phyloP scores from a whole-genome alignment of 129 eudicot species.

The Centella asiatica region DNA sequence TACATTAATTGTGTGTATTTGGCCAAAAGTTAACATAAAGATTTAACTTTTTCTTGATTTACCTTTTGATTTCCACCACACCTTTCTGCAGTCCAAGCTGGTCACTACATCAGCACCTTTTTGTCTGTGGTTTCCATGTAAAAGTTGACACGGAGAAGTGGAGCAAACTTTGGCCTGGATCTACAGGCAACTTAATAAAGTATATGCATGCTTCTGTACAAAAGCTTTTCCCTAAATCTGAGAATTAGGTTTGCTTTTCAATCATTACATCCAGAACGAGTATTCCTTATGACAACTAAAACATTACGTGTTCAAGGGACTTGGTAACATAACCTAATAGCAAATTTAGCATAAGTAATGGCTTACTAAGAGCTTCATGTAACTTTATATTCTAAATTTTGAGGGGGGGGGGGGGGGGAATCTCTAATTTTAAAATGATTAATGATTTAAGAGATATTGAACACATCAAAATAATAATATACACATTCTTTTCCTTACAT shows the following conservation, averaged over 20 bases:
- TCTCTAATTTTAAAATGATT: too few relatives aligned
- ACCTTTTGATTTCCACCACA: neutral
- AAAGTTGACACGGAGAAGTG: constrained; percentile 1
- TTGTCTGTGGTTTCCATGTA: constrained; percentile 16
- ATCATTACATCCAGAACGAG: neutral
- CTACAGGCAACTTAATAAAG: constrained; percentile 5
- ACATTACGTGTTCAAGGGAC: neutral
- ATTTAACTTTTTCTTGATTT: neutral
- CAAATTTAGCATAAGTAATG: neutral
- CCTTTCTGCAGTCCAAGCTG: neutral
- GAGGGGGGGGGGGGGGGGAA: too few relatives aligned
- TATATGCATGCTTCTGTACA: constrained; percentile 8
- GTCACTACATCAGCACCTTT: constrained; percentile 9
- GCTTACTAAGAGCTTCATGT: too few relatives aligned
- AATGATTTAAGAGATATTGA: too few relatives aligned
- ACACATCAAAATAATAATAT: too few relatives aligned
- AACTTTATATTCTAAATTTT: too few relatives aligned
- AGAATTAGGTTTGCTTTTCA: neutral
- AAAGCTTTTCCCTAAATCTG: neutral
- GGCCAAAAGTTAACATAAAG: constrained; percentile 2
- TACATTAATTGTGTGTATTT: constrained; percentile 8
- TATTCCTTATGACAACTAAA: neutral
- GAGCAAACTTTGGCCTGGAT: neutral
- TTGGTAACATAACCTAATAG: neutral
- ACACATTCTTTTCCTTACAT: too few relatives aligned